phyloP scores from a whole-genome alignment of 164 flowering plant species.

The Umbellularia californica region DNA sequence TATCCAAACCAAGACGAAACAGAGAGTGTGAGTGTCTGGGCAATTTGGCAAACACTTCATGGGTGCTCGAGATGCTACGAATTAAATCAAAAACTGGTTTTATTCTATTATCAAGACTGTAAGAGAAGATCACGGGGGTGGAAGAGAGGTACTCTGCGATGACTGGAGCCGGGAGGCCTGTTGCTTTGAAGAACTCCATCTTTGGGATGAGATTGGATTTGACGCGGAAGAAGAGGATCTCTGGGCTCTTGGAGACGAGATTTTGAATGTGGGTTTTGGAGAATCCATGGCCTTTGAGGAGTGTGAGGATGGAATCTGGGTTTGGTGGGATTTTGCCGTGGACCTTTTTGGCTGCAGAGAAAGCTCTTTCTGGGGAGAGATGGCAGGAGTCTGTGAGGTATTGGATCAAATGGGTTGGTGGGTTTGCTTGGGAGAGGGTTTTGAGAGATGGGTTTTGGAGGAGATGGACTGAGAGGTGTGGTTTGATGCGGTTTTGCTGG shows the following conservation, averaged over 20 bases:
- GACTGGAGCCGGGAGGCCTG: constrained; percentile 15
- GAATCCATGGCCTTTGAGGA: constrained; percentile 10
- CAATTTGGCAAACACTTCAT: neutral
- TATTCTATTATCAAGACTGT: constrained; percentile 13
- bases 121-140: neutral
- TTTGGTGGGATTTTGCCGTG: neutral
- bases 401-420: neutral
- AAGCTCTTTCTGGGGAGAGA: constrained; percentile 3
- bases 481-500: neutral
- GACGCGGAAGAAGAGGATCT: neutral
- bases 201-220: constrained; percentile 20
- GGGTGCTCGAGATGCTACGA: neutral
- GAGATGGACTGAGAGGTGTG: neutral
- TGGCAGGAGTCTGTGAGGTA: constrained; percentile 13
- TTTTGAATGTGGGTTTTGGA: constrained; percentile 9
- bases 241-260: constrained; percentile 1
- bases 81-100: constrained; percentile 13
- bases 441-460: constrained; percentile 9
- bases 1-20: neutral
- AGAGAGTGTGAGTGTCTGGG: neutral
- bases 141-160: neutral
- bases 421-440: neutral
- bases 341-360: neutral
- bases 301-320: constrained; percentile 11
- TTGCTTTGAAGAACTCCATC: constrained; percentile 13